phyloP scores from a whole-genome alignment of 805 yeast species.

The Cyberlindnera meyerae region DNA sequence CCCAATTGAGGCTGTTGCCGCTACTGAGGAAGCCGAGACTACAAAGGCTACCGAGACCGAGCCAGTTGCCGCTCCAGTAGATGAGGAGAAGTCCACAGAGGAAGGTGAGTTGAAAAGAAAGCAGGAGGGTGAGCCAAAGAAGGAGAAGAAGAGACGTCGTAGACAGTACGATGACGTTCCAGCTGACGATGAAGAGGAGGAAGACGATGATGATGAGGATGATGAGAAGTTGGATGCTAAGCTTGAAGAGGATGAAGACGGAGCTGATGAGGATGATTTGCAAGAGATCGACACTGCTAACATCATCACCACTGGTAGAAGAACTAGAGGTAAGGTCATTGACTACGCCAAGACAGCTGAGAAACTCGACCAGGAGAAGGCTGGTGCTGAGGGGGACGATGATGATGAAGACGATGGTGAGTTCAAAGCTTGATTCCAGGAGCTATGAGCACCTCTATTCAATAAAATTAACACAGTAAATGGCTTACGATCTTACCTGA shows the following conservation, averaged over 20 bases:
- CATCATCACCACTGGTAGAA: slow-evolving; percentile 78
- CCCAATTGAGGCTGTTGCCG: slow-evolving; percentile 1
- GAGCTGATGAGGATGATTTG: slow-evolving; percentile 74
- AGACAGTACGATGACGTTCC: slow-evolving; percentile 58
- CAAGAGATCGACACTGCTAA: slow-evolving; percentile 77
- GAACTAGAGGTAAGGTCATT: slow-evolving; percentile 86
- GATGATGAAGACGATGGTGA: slow-evolving; percentile 48
- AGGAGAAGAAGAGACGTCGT: slow-evolving; percentile 53
- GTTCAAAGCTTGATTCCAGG: slow-evolving; percentile 38
- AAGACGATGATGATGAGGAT: slow-evolving; percentile 40
- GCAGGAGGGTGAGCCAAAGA: slow-evolving; percentile 25
- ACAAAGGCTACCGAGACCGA: no score
- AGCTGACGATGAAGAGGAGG: slow-evolving; percentile 46
- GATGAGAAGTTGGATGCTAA: slow-evolving; percentile 46
- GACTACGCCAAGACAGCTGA: slow-evolving; percentile 81
- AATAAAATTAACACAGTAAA: no score
- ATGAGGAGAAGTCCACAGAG: slow-evolving; percentile 5
- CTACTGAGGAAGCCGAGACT: no score
- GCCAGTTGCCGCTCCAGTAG: slow-evolving; percentile 14
- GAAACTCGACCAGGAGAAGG: slow-evolving; percentile 41
- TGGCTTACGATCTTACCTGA: no score
- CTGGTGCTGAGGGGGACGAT: slow-evolving; percentile 38
- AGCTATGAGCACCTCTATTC: no score
- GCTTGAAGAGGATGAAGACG: slow-evolving; percentile 44
- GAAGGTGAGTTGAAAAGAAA: slow-evolving; percentile 24